Evolutionary conservation across 75 land plant species (phyloP).

Genomic region (Ceratopteris richardii): DNA sequence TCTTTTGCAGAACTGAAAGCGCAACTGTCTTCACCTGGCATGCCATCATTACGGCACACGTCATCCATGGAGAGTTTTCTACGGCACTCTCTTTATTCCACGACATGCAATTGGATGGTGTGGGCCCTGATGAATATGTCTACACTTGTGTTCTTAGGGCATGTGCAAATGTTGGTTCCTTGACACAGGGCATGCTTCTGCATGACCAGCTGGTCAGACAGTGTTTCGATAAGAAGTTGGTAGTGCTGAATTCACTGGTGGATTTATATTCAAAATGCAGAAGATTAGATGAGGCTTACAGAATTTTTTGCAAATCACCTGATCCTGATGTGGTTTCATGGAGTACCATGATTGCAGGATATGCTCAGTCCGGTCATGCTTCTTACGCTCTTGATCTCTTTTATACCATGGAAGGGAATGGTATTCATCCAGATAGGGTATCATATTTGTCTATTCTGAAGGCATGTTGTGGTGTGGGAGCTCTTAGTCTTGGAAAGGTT

Average conservation of each 20-base stretch:
- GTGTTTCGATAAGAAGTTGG: neutral
- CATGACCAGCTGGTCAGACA: neutral
- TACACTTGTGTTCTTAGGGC: conserved; percentile 3
- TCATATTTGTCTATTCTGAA: conserved; percentile 36
- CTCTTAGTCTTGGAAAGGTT: conserved; percentile 19
- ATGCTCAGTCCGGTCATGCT: conserved; percentile 18
- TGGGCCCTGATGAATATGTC: neutral
- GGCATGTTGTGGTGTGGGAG: conserved; percentile 20
- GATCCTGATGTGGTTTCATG: conserved; percentile 21
- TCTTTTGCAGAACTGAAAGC: neutral
- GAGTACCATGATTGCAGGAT: conserved; percentile 20
- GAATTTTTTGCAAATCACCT: conserved; percentile 12
- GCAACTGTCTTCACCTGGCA: neutral
- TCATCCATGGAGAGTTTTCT: neutral
- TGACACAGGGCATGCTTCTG: conserved; percentile 5
- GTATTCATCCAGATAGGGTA: conserved; percentile 34
- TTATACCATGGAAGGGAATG: conserved; percentile 27
- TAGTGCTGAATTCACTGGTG: conserved; percentile 8
- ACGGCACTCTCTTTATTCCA: neutral
- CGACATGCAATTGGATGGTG: neutral
- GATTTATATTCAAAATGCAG: conserved; percentile 13
- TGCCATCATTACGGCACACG: neutral
- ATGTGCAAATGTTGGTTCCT: conserved; percentile 8
- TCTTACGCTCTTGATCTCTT: conserved; percentile 19
- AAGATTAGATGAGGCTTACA: conserved; percentile 8